Base-by-base conservation (phyloP, 1,284 basidiomycete species). In the Somion occarium region DNA sequence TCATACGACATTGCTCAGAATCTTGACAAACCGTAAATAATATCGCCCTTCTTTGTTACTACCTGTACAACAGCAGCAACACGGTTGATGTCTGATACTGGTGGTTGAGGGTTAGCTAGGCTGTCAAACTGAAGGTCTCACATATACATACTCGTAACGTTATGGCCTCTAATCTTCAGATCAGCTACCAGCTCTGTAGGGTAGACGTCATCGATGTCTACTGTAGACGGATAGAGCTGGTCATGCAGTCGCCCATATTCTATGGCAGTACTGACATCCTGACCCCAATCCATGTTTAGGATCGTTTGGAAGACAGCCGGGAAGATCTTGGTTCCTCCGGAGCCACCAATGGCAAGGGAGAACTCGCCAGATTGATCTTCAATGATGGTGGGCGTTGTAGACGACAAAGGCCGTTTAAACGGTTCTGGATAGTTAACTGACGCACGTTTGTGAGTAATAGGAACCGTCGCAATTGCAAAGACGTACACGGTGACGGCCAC, bases 171-270 rank as follows among this genome's bases (percentile, higher is more conserved):
- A 2, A 64, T 62, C 44, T 69, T 63, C 24, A 97, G 72, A 2
- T 66, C 82, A 15, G 79, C 70, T 3, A 93, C 53, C 24, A 86
- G 60, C 23, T 75, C 63, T 24, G 61, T 50, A 2, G 83, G 78
- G 59, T 85, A 82, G 0, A 78, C 74, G 54, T 75, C 69, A 58
- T 96, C 93, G 25, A 80, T 76, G 12, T 85, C 79, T 3, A 91
- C 75, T 23, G 69, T 42, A 13, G 64, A 53, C 0, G 96, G 95
- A 55, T 85, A 86, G 24, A 97, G 73, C 65, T 98, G 96, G 64
- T 97, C 83, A 64, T 98, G 95, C n/a, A 97, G 65, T n/a, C 95
- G 77, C 0, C 91, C 86, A 56, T 72, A 78, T 68, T 98, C 96
- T 34, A 98, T 83, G 0, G 95, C 91, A 26, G 78, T 67, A 52